Percentiles rank a stretch among this genome's conserved stretches.
Evolutionary conservation across 768 basidiomycete genomes (phyloP).

Genomic region (Rhodotorula toruloides): DNA sequence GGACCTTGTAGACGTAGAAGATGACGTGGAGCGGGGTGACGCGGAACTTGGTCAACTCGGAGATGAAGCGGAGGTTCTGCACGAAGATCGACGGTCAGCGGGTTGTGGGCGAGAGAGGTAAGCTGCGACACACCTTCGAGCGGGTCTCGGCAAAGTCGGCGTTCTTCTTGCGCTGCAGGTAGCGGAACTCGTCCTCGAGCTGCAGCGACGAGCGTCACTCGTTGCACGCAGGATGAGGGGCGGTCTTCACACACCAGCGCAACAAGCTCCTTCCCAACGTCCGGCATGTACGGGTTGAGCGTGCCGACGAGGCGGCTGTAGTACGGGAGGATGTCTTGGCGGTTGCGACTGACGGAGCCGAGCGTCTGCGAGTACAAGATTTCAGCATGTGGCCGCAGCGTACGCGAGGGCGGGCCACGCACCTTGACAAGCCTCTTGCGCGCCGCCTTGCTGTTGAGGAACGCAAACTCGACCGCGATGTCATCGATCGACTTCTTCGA

Average conservation of each 20-base stretch:
- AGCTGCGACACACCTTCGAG: conserved; percentile 58
- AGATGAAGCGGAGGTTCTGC: conserved; percentile 81
- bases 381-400: conserved; percentile 9
- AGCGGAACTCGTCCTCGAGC: conserved; percentile 93
- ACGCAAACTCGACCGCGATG: conserved; percentile 89
- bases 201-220: background rate
- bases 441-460: conserved; percentile 93
- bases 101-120: background rate
- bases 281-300: conserved; percentile 85
- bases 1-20: conserved; percentile 93
- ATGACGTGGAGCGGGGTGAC: conserved; percentile 87
- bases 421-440: conserved; percentile 86
- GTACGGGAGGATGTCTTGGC: conserved; percentile 85
- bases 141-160: conserved; percentile 81
- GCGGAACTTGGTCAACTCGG: conserved; percentile 90
- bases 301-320: conserved; percentile 86
- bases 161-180: conserved; percentile 88
- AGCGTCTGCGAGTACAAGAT: conserved; percentile 58
- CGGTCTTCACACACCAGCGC: conserved; percentile 48
- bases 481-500: conserved; percentile 85
- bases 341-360: conserved; percentile 73
- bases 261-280: conserved; percentile 77
- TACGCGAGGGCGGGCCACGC: background rate
- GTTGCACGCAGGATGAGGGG: conserved; percentile 53
- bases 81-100: background rate